Base-by-base conservation (phyloP, 345 rosid genomes). In the Ailanthus altissimus region DNA sequence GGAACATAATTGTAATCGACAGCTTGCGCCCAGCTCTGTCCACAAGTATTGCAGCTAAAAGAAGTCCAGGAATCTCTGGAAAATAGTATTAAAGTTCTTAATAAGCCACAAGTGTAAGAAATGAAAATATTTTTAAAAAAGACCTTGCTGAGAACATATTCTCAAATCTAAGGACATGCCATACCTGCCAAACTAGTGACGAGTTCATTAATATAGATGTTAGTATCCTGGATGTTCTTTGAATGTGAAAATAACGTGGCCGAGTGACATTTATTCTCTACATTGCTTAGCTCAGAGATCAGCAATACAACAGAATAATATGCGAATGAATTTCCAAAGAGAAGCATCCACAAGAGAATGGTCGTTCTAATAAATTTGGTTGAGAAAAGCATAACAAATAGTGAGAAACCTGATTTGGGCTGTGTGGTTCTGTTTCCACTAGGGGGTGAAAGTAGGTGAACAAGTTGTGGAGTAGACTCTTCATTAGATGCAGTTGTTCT, bases 301-400 rank as follows among this genome's bases (percentile, higher is more conserved):
- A 90, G 85, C 78, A 90, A 70, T 61, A 90, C 85, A 36, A 90
- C 72, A 23, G 89, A 90, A 64, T 88, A 90, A 57, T 90, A 90
- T 5, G 88, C 82, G 74, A 90, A 90, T 11, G 89, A 82, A 83
- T 87, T 88, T 32, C 90, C 92, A 68, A 87, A 84, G 71, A 80
- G 87, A 8, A 87, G 77, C 18, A 77, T 61, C 90, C 90, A 90
- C 72, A 88, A 70, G n/a, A 88, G 88, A 38, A 77, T 20, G 46
- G 92, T 90, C 59, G 90, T 79, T 79, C 80, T 78, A 38, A 74
- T 47, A 65, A 90, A 81, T 62, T 67, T 81, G 26, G 88, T 69
- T 28, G 92, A 90, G 75, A 88, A 83, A 42, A 90, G 90, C 67
- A 43, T 54, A 46, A 69, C 57, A 70, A 85, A 77, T 6, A 85